Conservation (phyloP, 208 protist species). For the Wallacemonas sp. region DNA sequence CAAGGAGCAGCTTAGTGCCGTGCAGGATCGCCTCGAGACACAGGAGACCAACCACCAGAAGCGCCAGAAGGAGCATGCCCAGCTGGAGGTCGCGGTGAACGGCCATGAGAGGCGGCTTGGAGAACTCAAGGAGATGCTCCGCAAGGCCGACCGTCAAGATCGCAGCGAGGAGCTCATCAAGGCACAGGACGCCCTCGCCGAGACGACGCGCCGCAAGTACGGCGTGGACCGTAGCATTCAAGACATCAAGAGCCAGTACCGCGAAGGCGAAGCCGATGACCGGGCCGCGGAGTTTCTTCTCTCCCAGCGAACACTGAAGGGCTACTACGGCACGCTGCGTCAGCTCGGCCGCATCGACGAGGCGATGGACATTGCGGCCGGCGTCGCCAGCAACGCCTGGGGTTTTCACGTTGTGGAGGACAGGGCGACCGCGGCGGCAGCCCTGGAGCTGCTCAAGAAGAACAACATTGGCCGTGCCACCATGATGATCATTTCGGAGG, state of each 20-base stretch:
- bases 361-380: conserved; percentile 98
- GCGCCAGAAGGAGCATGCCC: conserved; percentile 31
- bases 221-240: conserved; percentile 78
- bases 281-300: conserved; percentile 85
- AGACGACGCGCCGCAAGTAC: conserved; percentile 70
- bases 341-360: conserved; percentile 97
- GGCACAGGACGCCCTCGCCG: conserved; percentile 70
- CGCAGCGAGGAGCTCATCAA: conserved; percentile 61
- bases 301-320: conserved; percentile 81
- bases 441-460: conserved; percentile 92
- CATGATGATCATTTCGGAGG: conserved; percentile 97
- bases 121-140: conserved; percentile 52
- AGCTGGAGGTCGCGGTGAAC: conserved; percentile 33
- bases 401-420: conserved; percentile 98
- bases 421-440: conserved; percentile 84
- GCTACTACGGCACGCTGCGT: conserved; percentile 96
- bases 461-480: conserved; percentile 95
- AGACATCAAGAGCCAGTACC: conserved; percentile 76
- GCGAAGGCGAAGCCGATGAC: conserved; percentile 85
- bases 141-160: conserved; percentile 39
- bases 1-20: conserved; percentile 47
- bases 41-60: conserved; percentile 36
- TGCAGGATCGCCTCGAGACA: conserved; percentile 37
- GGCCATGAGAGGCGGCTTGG: conserved; percentile 31
- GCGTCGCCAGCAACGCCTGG: conserved; percentile 95